Conservation (phyloP, 345 rosid species). For the Pistacia vera region DNA sequence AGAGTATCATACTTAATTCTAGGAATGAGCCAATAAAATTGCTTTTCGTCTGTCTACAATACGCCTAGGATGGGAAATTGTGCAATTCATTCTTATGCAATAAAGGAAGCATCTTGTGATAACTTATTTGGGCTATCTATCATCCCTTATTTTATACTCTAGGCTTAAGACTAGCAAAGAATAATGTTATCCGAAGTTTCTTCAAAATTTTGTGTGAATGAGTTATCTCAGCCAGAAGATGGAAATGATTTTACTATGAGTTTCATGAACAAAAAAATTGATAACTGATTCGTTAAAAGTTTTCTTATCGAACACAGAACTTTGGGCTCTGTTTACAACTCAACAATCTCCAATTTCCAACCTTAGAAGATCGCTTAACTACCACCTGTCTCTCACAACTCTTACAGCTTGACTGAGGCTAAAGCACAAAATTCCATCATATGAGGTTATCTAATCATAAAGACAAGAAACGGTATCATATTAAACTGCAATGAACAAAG, state of each 20-base stretch:
- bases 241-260: background rate
- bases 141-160: too few relatives aligned
- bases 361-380: constrained; percentile 44
- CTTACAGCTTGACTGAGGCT: constrained; percentile 43
- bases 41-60: too few relatives aligned
- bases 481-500: background rate
- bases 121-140: too few relatives aligned
- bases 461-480: background rate
- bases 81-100: too few relatives aligned
- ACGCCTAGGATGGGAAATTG: too few relatives aligned
- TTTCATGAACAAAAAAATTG: background rate
- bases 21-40: too few relatives aligned
- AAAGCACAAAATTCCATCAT: constrained; percentile 13
- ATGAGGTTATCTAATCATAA: constrained; percentile 19
- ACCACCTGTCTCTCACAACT: constrained; percentile 37
- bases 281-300: background rate
- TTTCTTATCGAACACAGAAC: constrained; percentile 32
- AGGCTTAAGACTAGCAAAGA: too few relatives aligned
- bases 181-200: too few relatives aligned
- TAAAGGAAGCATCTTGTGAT: too few relatives aligned
- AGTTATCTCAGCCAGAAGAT: too few relatives aligned
- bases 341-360: constrained; percentile 50
- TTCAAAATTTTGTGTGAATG: too few relatives aligned
- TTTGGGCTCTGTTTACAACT: constrained; percentile 15
- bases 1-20: too few relatives aligned